Percentiles rank a stretch among this genome's conserved stretches.
phyloP scores from a whole-genome alignment of 2,329 filamentous ascomycete genomes.

The Kalmusia sp. region DNA sequence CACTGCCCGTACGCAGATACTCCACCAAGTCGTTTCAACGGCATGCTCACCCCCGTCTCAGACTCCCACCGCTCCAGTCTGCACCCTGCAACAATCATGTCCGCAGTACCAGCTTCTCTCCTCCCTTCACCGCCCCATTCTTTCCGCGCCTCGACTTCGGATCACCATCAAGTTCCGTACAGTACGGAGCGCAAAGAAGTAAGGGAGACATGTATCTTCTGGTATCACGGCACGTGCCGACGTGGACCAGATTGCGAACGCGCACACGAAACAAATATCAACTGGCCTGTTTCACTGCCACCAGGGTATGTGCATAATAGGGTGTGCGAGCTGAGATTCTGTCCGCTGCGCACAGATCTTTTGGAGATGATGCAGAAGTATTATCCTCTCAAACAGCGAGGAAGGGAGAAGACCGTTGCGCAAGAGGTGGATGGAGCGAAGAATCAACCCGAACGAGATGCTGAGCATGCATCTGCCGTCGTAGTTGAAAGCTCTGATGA shows the following conservation, averaged over 20 bases:
- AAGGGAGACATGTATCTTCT: slow-evolving; percentile 36
- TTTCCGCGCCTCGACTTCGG: neutral
- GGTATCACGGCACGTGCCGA: slow-evolving; percentile 31
- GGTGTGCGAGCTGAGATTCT: slow-evolving; percentile 24
- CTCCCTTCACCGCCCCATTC: neutral
- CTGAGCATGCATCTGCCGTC: neutral
- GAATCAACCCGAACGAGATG: neutral
- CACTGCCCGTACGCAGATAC: too few relatives aligned
- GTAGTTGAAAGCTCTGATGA: neutral
- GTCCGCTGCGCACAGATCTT: slow-evolving; percentile 26
- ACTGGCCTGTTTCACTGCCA: slow-evolving; percentile 29
- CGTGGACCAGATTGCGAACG: slow-evolving; percentile 15
- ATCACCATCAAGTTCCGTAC: slow-evolving; percentile 1
- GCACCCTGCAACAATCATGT: too few relatives aligned
- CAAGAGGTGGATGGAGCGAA: neutral
- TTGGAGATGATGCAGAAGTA: slow-evolving; percentile 5
- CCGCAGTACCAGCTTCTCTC: too few relatives aligned
- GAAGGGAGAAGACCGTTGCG: neutral
- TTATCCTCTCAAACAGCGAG: neutral
- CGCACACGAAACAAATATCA: slow-evolving; percentile 24
- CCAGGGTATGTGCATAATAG: slow-evolving; percentile 23
- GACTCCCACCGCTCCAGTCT: too few relatives aligned
- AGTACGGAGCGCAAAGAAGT: slow-evolving; percentile 10
- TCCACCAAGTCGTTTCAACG: too few relatives aligned
- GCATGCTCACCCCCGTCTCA: too few relatives aligned